A percentile compares a stretch with the other conserved stretches of the same genome.
phyloP scores from a whole-genome alignment of 2,329 filamentous ascomycete genomes.

The Penicillium sp. region DNA sequence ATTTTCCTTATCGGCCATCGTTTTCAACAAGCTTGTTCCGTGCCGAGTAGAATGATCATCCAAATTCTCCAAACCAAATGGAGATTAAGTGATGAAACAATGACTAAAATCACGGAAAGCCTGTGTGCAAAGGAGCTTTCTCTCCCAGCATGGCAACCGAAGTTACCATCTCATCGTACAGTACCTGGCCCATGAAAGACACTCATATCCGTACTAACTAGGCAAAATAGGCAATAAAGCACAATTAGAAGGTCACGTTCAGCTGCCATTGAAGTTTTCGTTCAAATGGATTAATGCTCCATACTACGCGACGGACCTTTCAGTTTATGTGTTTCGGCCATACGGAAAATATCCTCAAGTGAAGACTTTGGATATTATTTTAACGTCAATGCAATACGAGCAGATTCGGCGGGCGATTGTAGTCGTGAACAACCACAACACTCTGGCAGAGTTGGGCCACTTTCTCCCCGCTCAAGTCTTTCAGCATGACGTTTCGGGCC shows the following conservation, averaged over 20 bases:
- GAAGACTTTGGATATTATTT: too few relatives aligned
- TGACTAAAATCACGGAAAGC: neutral
- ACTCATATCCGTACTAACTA: neutral
- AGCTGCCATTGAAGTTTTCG: too few relatives aligned
- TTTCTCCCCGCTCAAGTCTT: too few relatives aligned
- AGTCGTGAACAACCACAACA: too few relatives aligned
- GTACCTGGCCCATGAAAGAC: neutral
- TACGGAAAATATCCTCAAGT: too few relatives aligned
- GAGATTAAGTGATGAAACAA: neutral
- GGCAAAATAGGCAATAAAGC: neutral
- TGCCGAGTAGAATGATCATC: neutral
- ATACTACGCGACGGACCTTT: too few relatives aligned
- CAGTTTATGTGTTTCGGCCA: too few relatives aligned
- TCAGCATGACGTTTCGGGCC: too few relatives aligned
- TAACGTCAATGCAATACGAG: too few relatives aligned
- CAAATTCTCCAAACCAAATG: neutral
- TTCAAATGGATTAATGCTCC: too few relatives aligned
- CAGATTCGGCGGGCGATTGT: too few relatives aligned
- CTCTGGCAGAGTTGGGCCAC: too few relatives aligned
- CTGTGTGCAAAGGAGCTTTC: neutral
- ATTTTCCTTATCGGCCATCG: neutral
- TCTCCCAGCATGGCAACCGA: neutral
- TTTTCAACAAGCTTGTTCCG: neutral
- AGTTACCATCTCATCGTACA: neutral
- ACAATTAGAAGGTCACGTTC: neutral